phyloP scores from a whole-genome alignment of 768 basidiomycete genomes.

The Phanerochaete sordida region DNA sequence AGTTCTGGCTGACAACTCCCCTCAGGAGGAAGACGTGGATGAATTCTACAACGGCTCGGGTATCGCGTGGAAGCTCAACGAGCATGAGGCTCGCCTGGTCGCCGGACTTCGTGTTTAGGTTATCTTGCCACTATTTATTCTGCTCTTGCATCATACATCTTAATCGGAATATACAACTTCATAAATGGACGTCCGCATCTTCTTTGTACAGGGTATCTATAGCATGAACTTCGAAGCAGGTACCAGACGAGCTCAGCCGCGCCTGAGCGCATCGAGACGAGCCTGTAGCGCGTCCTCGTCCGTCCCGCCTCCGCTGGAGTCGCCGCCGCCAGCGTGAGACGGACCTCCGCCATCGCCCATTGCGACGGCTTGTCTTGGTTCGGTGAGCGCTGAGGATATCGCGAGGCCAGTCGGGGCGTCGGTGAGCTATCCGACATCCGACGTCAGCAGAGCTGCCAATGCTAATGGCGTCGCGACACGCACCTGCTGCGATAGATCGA shows the following conservation, averaged over 20 bases:
- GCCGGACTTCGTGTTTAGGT: conserved; percentile 48
- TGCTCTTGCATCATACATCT: not conserved
- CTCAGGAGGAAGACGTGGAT: conserved; percentile 89
- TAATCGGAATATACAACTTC: not conserved
- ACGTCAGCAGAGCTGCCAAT: not conserved
- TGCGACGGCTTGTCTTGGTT: conserved; percentile 77
- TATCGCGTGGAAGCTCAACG: conserved; percentile 80
- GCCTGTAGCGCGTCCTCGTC: conserved; percentile 96
- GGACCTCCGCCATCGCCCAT: conserved; percentile 61
- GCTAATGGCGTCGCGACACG: conserved; percentile 1
- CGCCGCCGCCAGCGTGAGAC: conserved; percentile 35
- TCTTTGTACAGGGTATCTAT: not conserved
- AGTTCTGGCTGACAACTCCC: conserved; percentile 1
- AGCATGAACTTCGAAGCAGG: not conserved
- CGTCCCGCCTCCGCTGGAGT: conserved; percentile 39
- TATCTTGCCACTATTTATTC: conserved; percentile 1
- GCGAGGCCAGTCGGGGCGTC: conserved; percentile 80
- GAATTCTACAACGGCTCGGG: conserved; percentile 94
- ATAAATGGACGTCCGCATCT: not conserved
- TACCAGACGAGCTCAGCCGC: conserved; percentile 40
- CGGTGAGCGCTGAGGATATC: conserved; percentile 52
- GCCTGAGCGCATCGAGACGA: conserved; percentile 83
- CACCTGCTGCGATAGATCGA: conserved; percentile 84
- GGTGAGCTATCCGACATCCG: conserved; percentile 53
- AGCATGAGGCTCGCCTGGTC: conserved; percentile 72